Evolutionary conservation across 805 yeast genomes (phyloP).

Genomic region (Pichia exigua): DNA sequence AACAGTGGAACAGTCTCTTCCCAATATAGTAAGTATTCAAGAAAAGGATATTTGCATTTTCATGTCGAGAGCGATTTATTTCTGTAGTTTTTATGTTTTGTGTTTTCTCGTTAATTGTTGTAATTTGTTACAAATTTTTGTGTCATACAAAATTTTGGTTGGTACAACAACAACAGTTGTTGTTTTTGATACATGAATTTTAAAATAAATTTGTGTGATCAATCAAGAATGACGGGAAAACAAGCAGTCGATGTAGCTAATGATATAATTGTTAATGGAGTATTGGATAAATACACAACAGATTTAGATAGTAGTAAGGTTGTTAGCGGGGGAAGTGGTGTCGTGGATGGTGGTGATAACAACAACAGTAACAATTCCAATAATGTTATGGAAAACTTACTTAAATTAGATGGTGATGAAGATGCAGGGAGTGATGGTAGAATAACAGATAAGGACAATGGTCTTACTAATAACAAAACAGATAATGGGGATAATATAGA

Average conservation of each 20-base stretch:
- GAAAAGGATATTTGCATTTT: background rate
- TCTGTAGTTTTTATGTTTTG: background rate
- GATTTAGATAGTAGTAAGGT: background rate
- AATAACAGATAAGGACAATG: background rate
- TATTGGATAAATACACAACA: background rate
- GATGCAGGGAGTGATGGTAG: background rate
- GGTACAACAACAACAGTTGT: background rate
- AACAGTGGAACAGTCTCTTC: too few species aligned
- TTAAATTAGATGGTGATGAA: background rate
- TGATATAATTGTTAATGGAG: background rate
- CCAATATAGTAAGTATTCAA: too few species aligned
- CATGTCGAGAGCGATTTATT: background rate
- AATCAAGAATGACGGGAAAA: background rate
- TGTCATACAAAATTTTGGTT: background rate
- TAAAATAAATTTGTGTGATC: background rate
- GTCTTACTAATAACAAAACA: too few species aligned
- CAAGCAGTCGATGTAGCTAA: background rate
- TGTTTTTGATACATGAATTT: background rate
- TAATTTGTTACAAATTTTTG: background rate
- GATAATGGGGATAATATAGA: background rate
- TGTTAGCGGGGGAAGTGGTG: background rate
- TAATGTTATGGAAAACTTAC: conserved; percentile 1
- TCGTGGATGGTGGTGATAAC: background rate
- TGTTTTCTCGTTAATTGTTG: background rate
- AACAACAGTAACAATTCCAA: background rate